Evolutionary conservation across 2,329 filamentous ascomycete genomes (phyloP).

Genomic region (Phialocephala sp.): DNA sequence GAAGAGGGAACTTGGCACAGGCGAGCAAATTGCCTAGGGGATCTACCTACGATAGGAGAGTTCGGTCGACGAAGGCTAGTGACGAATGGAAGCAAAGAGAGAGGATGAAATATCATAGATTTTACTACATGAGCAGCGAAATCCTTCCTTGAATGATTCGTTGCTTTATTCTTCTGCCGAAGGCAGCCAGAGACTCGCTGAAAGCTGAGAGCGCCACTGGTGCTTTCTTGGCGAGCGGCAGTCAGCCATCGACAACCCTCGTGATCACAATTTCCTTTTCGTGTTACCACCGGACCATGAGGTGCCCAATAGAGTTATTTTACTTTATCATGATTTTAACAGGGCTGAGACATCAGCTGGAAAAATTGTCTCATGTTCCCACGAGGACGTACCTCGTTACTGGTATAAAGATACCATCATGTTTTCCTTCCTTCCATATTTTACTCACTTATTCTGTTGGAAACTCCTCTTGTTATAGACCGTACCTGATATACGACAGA

Average conservation of each 20-base stretch:
- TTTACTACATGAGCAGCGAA: no score
- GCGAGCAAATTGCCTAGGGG: no score
- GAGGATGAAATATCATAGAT: no score
- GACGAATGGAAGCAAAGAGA: no score
- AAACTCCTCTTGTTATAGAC: not conserved
- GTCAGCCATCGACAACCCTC: not conserved
- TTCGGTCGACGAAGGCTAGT: no score
- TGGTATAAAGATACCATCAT: not conserved
- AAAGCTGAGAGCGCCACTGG: not conserved
- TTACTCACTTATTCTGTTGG: not conserved
- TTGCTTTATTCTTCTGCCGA: not conserved
- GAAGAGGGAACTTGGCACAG: no score
- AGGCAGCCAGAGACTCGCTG: not conserved
- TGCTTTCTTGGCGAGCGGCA: not conserved
- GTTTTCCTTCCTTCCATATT: not conserved
- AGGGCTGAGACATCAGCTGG: constrained; percentile 1
- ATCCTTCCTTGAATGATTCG: no score
- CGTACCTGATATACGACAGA: not conserved
- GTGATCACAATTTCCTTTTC: not conserved
- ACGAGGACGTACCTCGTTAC: not conserved
- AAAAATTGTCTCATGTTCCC: not conserved
- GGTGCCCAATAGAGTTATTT: not conserved
- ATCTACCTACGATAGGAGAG: no score
- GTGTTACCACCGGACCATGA: not conserved
- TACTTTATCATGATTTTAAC: not conserved